Conservation (phyloP, 176 grass and related monocot genomes). For the Aegilops speltoides region DNA sequence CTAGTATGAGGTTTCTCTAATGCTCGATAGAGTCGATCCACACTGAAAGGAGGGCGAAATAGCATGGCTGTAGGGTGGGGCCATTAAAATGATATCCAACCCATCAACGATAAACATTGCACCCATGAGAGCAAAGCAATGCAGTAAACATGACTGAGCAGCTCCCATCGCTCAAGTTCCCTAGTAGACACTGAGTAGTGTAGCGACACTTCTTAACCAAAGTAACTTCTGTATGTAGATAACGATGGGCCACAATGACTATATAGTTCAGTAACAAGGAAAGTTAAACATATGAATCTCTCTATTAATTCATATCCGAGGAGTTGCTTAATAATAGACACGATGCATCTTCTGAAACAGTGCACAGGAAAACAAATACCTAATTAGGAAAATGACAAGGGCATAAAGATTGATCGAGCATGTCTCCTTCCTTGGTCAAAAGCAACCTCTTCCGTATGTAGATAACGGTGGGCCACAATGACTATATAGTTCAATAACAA, state of each 20-base stretch:
- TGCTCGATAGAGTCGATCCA: neutral
- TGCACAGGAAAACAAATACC: neutral
- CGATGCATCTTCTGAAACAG: neutral
- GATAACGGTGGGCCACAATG: too few relatives aligned
- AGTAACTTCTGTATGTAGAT: neutral
- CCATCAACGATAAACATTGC: neutral
- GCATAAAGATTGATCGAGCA: neutral
- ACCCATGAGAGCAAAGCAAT: neutral
- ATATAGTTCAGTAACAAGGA: neutral
- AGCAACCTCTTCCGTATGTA: neutral
- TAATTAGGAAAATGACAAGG: neutral
- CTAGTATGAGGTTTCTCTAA: neutral
- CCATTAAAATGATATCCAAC: neutral
- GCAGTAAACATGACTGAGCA: too few relatives aligned
- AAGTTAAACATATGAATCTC: neutral
- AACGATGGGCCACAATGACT: neutral
- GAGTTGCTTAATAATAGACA: neutral
- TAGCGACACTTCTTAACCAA: neutral
- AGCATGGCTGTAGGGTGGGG: too few relatives aligned
- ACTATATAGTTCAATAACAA: too few relatives aligned
- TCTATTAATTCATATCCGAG: neutral
- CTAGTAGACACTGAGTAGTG: neutral
- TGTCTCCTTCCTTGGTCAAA: neutral
- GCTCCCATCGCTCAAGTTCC: neutral
- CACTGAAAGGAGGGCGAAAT: too few relatives aligned